These are phyloP conservation scores for Salvia rosmarinus DNA, from an alignment of 257 asterid species.

Conservation along the genomic window DNA sequence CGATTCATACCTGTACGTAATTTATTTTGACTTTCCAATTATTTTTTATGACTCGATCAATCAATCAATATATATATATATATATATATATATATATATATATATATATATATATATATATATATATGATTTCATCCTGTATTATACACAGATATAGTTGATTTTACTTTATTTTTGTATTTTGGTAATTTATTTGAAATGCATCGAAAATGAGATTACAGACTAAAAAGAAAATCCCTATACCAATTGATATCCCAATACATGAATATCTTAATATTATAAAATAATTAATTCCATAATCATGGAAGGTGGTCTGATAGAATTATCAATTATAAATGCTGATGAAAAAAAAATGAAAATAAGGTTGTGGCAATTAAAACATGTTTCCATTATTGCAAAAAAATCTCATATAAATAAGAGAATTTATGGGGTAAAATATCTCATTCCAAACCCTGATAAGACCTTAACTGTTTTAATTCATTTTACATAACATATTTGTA, in stretches of 20 bases:
- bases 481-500: background rate
- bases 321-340: background rate
- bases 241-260: background rate
- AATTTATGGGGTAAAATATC: conserved; percentile 10
- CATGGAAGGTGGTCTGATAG: background rate
- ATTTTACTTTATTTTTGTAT: background rate
- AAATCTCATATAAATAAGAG: background rate
- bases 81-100: too few relatives aligned
- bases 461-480: background rate
- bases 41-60: background rate
- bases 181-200: background rate
- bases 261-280: background rate
- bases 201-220: background rate
- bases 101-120: too few relatives aligned
- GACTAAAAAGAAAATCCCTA: background rate
- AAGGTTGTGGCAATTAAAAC: background rate
- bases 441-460: background rate
- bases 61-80: too few relatives aligned
- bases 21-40: background rate
- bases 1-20: conserved; percentile 22
- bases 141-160: too few relatives aligned
- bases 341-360: background rate
- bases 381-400: background rate
- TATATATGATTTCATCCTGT: too few relatives aligned
- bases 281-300: background rate